Evolutionary conservation across 495 filamentous ascomycete genomes (phyloP).

Genomic region (Aspergillus ostianus): DNA sequence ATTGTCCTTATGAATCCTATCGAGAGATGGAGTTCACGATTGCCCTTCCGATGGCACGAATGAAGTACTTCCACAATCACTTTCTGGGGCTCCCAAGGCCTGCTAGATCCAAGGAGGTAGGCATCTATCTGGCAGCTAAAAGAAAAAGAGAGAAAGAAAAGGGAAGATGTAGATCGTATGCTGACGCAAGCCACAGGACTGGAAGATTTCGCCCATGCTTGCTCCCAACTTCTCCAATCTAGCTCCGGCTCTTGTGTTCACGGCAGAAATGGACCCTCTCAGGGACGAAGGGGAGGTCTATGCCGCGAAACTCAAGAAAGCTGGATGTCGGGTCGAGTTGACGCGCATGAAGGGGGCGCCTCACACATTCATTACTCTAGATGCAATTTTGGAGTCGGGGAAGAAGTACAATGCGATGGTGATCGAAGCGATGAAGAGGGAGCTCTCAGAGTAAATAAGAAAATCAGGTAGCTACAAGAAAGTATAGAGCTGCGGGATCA

Average conservation of each 20-base stretch:
- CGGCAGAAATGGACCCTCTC: slow-evolving; percentile 45
- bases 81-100: slow-evolving; percentile 39
- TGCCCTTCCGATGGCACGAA: slow-evolving; percentile 33
- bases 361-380: slow-evolving; percentile 34
- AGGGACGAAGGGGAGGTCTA: slow-evolving; percentile 47
- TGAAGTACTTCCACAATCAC: slow-evolving; percentile 40
- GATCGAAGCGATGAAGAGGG: slow-evolving; percentile 28
- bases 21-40: slow-evolving; percentile 40
- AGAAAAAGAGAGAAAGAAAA: background rate
- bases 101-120: slow-evolving; percentile 29
- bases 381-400: slow-evolving; percentile 33
- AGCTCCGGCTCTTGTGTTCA: slow-evolving; percentile 46
- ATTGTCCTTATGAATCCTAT: slow-evolving; percentile 39
- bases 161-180: background rate
- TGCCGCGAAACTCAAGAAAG: slow-evolving; percentile 38
- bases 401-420: slow-evolving; percentile 29
- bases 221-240: slow-evolving; percentile 33
- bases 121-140: background rate
- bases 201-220: slow-evolving; percentile 40
- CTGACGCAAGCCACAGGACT: slow-evolving; percentile 23
- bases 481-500: slow-evolving; percentile 7
- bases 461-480: background rate
- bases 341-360: slow-evolving; percentile 32
- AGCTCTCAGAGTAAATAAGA: slow-evolving; percentile 15
- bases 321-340: slow-evolving; percentile 35